phyloP scores from a whole-genome alignment of 1,139 yeast genomes.

The Saccharomyces pastorianus region DNA sequence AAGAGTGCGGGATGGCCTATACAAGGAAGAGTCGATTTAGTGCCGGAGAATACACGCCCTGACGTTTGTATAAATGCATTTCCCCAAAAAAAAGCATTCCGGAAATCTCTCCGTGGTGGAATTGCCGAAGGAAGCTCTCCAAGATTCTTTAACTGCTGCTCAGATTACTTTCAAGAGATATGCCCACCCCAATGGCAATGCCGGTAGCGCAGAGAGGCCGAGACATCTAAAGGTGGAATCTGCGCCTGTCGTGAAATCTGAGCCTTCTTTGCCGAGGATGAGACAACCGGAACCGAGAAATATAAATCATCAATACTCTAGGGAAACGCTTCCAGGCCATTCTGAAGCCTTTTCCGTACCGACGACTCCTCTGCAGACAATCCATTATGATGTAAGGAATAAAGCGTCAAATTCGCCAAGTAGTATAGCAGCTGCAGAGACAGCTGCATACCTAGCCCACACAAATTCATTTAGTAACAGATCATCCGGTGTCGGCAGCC shows the following conservation, averaged over 20 bases:
- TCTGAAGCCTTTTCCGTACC: neutral
- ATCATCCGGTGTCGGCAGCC: neutral
- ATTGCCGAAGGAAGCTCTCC: conserved; percentile 9
- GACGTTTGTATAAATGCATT: conserved; percentile 3
- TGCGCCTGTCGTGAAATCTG: neutral
- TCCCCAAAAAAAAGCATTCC: conserved; percentile 7
- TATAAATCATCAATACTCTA: neutral
- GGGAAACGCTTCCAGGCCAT: neutral
- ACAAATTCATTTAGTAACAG: neutral
- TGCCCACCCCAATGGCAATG: conserved; percentile 1
- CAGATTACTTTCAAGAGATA: conserved; percentile 23
- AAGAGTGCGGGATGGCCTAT: neutral
- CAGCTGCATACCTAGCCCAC: neutral
- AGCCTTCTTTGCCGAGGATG: neutral
- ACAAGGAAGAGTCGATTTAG: neutral
- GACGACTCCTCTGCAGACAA: neutral
- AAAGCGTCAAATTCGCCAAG: neutral
- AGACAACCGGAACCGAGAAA: neutral
- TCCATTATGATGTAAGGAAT: neutral
- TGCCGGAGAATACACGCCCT: neutral
- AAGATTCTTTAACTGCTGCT: conserved; percentile 22
- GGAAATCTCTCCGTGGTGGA: conserved; percentile 4
- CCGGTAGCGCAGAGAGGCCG: neutral
- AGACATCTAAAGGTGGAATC: neutral
- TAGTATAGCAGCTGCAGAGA: neutral